A percentile compares a stretch with the other conserved stretches of the same genome.
These are phyloP conservation scores for Syzygium malaccense DNA, from an alignment of 441 rosid species.

Conservation along the genomic window DNA sequence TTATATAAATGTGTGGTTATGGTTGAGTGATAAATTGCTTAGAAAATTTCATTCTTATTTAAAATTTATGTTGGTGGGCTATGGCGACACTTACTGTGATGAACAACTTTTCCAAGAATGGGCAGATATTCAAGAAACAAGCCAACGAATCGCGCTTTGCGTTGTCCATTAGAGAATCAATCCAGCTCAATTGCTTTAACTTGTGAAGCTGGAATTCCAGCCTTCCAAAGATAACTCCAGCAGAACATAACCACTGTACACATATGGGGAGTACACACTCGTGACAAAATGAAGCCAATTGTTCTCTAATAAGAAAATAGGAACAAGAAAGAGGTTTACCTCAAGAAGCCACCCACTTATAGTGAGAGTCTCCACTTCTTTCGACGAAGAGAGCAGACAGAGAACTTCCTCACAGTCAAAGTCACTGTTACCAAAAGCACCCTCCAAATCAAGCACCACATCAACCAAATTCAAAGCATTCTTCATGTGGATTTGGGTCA, in stretches of 20 bases:
- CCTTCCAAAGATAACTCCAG: slow-evolving; percentile 8
- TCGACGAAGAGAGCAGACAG: not conserved
- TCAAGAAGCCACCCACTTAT: slow-evolving; percentile 15
- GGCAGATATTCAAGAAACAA: slow-evolving; percentile 12
- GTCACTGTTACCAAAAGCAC: not conserved
- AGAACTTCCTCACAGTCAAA: slow-evolving; percentile 15
- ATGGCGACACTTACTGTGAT: not conserved
- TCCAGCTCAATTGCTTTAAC: slow-evolving; percentile 8
- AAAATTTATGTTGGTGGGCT: not conserved
- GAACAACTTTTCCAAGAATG: not conserved
- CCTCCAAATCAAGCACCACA: slow-evolving; percentile 6
- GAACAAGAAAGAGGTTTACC: not conserved
- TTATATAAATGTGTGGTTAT: not conserved
- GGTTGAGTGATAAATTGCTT: not conserved
- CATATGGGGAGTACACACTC: not conserved
- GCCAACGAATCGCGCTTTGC: slow-evolving; percentile 7
- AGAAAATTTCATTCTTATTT: not conserved
- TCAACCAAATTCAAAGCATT: not conserved
- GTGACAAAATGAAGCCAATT: not conserved
- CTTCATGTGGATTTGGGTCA: not conserved
- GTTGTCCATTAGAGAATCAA: not conserved
- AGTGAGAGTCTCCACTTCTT: slow-evolving; percentile 2
- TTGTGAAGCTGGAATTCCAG: slow-evolving; percentile 9
- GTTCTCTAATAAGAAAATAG: not conserved
- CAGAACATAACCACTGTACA: slow-evolving; percentile 10